Base-by-base conservation (phyloP, 768 basidiomycete species). In the Symmetrospora coprosmae region DNA sequence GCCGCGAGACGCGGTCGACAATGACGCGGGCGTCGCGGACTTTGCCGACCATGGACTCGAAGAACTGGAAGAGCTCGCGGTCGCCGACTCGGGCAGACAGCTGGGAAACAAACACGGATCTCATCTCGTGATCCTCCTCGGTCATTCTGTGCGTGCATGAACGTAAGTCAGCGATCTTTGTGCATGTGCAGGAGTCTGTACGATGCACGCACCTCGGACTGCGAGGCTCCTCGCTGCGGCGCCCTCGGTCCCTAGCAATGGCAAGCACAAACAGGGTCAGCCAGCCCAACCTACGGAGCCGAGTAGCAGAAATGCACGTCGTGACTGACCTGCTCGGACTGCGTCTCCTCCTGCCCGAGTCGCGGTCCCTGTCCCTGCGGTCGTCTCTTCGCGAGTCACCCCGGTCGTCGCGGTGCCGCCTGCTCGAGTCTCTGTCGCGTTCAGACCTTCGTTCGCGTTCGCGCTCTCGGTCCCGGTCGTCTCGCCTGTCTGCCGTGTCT, bases 91-190 rank as follows among this genome's bases (percentile, higher is more conserved):
- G 84, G 64, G 90, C 89, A 68, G 94, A 88, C 72, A 99, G 83
- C 76, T 97, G 94, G 68, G 91, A 92, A 71, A 94, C 89, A 75
- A 97, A 97, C 67, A 96, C 88, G 68, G 94, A 96, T 73, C 94
- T 85, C 70, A 87, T 85, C 81, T 97, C 94, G 58, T 88, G 90
- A 71, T 97, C 92, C 71, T 96, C 89, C 73, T 90, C 87, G 41
- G 60, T 49, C 8, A 67, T 58, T 33, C 58, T 66, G 63, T 73
- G 71, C 27, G 74, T 73, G 39, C 74, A 25, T 25, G 23, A 31
- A 17, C 21, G n/a, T n/a, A n/a, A n/a, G n/a, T n/a, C n/a, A n/a
- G n/a, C n/a, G n/a, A n/a, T n/a, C n/a, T n/a, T 23, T 5, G 37
- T 16, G 17, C 19, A 30, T 9, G 11, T 8, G 25, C 8, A 23